Base-by-base conservation (phyloP, 768 basidiomycete genomes). In the Mycena haematopus region DNA sequence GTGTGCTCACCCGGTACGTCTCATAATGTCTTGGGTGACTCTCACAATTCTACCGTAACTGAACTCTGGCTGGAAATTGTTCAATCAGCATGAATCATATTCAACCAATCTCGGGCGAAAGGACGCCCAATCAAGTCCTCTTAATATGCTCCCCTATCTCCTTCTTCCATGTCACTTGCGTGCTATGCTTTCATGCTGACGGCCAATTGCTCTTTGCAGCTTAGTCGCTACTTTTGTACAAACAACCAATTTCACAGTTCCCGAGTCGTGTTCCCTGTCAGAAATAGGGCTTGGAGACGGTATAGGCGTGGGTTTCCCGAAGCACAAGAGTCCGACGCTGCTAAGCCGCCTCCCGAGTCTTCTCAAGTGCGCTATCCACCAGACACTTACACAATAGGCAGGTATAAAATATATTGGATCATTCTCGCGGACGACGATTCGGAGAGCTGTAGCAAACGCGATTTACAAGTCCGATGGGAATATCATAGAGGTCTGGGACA, bases 391-490 rank as follows among this genome's bases (percentile, higher is more conserved):
- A n/a, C n/a, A 25, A 31, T 31, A 31, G 9, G 29, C 29, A 31
- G 29, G 29, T 9, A 31, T 4, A 31, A 47, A 47, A 50, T 7
- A 31, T 15, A 50, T 6, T 42, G 7, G 40, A 44, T 54, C 29
- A 54, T 54, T 44, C 25, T 21, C 10, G n/a, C 25, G 53, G 27
- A 17, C 40, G 19, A 44, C 53, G 53, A 21, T 3, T 19, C 6
- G 31, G 51, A 17, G 42, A 45, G 19, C 60, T 36, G 60, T 92
- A 93, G 33, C 91, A 69, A 50, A 91, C 86, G 52, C 88, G 86
- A 68, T 93, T 93, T 31, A 94, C 90, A 45, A 92, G 72, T 14
- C 90, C 89, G 53, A 92, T 86, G 5, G 93, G 93, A 65, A 95
- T 85, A 73, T 95, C 93, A 72, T 92, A 92, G 38, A 91, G 74